A percentile compares a stretch with the other conserved stretches of the same genome.
These are phyloP conservation scores for Jaenimonas drosophilae DNA, from an alignment of 208 protist genomes.

Conservation along the genomic window DNA sequence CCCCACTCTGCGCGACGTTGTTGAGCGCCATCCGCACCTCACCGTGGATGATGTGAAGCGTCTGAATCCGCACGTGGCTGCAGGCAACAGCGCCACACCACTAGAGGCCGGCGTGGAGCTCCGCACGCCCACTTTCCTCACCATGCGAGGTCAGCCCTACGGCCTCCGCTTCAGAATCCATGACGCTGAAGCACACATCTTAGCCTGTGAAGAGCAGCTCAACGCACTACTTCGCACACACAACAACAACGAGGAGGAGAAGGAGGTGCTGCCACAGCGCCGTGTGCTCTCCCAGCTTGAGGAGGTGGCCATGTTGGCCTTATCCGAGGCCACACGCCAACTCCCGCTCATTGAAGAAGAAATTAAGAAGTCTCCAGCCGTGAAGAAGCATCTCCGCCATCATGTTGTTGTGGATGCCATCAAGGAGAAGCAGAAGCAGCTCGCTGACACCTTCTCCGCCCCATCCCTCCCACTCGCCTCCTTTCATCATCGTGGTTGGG, in stretches of 20 bases:
- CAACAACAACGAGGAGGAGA: slow-evolving; percentile 41
- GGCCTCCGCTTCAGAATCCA: slow-evolving; percentile 37
- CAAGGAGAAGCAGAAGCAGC: slow-evolving; percentile 9
- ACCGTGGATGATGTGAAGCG: too few relatives aligned
- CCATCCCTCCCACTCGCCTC: not conserved
- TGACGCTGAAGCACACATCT: slow-evolving; percentile 27
- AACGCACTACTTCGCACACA: slow-evolving; percentile 15
- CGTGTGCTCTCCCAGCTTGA: too few relatives aligned
- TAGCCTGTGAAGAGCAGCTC: slow-evolving; percentile 18
- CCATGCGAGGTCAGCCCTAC: slow-evolving; percentile 4
- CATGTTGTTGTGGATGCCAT: too few relatives aligned
- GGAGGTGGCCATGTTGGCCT: too few relatives aligned
- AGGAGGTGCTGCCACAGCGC: too few relatives aligned
- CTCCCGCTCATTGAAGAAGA: slow-evolving; percentile 18
- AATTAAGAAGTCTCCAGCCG: too few relatives aligned
- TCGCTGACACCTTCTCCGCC: slow-evolving; percentile 5
- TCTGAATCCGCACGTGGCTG: too few relatives aligned
- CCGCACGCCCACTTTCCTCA: not conserved
- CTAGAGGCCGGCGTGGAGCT: too few relatives aligned
- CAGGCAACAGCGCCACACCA: too few relatives aligned
- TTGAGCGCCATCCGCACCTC: too few relatives aligned
- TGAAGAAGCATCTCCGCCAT: too few relatives aligned
- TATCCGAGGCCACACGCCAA: slow-evolving; percentile 44
- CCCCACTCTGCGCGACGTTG: too few relatives aligned
- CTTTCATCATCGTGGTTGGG: not conserved